Evolutionary conservation across 2,329 filamentous ascomycete genomes (phyloP).

Genomic region (Aspergillus pseudoterreus): DNA sequence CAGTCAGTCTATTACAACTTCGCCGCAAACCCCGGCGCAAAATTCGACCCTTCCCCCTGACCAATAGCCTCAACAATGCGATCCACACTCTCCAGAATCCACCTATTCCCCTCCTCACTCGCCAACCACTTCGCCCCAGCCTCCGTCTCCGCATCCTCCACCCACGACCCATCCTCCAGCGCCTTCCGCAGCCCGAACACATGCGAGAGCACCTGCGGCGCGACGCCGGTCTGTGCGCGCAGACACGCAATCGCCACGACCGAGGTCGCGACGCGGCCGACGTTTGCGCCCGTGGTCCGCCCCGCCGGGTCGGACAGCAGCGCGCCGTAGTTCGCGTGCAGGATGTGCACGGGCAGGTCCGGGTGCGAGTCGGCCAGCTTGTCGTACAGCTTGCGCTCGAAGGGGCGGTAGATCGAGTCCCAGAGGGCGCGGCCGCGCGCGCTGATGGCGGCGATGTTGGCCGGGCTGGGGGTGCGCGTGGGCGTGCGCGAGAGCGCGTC

Average conservation of each 20-base stretch:
- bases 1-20: constrained; percentile 22
- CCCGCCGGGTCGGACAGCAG: constrained; percentile 65
- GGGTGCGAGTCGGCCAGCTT: constrained; percentile 75
- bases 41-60: constrained; percentile 50
- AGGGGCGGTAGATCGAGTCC: constrained; percentile 73
- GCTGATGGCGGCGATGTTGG: constrained; percentile 54
- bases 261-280: constrained; percentile 69
- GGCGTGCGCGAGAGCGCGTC: constrained; percentile 53
- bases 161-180: constrained; percentile 62
- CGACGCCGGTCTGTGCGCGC: constrained; percentile 75
- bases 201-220: constrained; percentile 76
- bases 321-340: constrained; percentile 69
- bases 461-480: constrained; percentile 50
- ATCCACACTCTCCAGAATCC: constrained; percentile 62
- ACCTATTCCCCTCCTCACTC: constrained; percentile 61
- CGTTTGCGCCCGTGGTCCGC: constrained; percentile 46
- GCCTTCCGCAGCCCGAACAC: constrained; percentile 77
- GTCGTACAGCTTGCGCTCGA: constrained; percentile 65
- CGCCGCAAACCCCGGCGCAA: constrained; percentile 48
- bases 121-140: constrained; percentile 59
- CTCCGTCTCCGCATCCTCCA: constrained; percentile 49
- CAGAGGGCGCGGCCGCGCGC: constrained; percentile 64
- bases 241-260: constrained; percentile 71
- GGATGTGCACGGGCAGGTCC: constrained; percentile 75
- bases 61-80: constrained; percentile 52